Evolutionary conservation across 2,329 filamentous ascomycete species (phyloP).

Genomic region (Penicillium concentricum): DNA sequence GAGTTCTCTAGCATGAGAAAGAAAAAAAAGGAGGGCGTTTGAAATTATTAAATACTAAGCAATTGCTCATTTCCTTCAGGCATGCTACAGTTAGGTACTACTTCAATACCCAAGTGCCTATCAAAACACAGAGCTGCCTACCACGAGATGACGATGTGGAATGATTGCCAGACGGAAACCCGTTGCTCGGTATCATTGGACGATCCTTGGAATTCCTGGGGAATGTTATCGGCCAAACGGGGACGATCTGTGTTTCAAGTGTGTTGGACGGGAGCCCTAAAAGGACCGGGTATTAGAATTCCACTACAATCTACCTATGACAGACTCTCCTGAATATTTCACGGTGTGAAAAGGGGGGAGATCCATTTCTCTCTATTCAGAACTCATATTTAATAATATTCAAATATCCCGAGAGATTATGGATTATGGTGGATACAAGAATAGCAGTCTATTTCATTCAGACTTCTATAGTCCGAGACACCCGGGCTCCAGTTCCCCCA

Average conservation of each 20-base stretch:
- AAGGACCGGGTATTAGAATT: conserved; percentile 1
- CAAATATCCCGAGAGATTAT: conserved; percentile 13
- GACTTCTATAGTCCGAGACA: conserved; percentile 21
- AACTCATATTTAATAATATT: not conserved
- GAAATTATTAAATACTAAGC: conserved; percentile 11
- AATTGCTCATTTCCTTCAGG: conserved; percentile 10
- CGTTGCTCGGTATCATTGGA: conserved; percentile 18
- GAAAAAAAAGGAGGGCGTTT: not conserved
- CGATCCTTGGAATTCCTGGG: conserved; percentile 24
- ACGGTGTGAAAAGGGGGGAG: not conserved
- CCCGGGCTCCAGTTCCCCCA: conserved; percentile 26
- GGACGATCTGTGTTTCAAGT: conserved; percentile 27
- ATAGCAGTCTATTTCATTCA: conserved; percentile 22
- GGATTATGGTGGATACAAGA: conserved; percentile 13
- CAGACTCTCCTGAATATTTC: not conserved
- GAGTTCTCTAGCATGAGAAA: not conserved
- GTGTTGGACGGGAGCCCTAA: conserved; percentile 14
- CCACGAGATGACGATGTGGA: conserved; percentile 26
- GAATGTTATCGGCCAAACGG: conserved; percentile 26
- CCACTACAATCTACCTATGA: conserved; percentile 1
- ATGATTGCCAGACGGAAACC: conserved; percentile 18
- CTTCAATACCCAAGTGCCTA: conserved; percentile 13
- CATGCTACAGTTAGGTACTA: conserved; percentile 12
- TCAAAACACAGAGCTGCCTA: conserved; percentile 12
- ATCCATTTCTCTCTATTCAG: not conserved